Evolutionary conservation across 345 rosid genomes (phyloP).

Genomic region (Boechera retrofracta): DNA sequence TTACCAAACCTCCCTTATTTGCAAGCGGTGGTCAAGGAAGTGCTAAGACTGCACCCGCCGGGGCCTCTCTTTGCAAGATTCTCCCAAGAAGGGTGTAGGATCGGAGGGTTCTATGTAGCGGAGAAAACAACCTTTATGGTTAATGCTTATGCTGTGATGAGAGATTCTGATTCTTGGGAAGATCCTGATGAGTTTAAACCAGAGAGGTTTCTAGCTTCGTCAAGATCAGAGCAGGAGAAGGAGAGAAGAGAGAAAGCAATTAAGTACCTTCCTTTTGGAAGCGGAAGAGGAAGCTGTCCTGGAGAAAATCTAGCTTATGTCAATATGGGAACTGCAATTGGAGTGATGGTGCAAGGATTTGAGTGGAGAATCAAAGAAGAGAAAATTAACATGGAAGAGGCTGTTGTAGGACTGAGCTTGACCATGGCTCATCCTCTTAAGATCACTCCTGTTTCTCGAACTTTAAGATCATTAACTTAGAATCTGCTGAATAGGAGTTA

Average conservation of each 20-base stretch:
- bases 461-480: not conserved
- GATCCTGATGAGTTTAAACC: conserved; percentile 51
- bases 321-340: conserved; percentile 6
- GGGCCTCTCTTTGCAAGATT: conserved; percentile 22
- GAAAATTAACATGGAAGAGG: conserved; percentile 30
- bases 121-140: conserved; percentile 13
- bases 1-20: conserved; percentile 58
- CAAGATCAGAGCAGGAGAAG: conserved; percentile 8
- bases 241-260: conserved; percentile 15
- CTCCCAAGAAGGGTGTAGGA: conserved; percentile 12
- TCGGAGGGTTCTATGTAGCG: conserved; percentile 10
- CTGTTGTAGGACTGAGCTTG: not conserved
- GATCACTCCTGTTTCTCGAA: conserved; percentile 5
- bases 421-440: conserved; percentile 23
- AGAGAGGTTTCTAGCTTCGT: conserved; percentile 30
- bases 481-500: not conserved
- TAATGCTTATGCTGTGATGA: conserved; percentile 57
- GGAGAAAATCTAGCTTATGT: conserved; percentile 52
- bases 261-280: conserved; percentile 28
- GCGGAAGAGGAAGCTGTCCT: conserved; percentile 51
- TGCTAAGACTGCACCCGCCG: conserved; percentile 18
- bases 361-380: conserved; percentile 52
- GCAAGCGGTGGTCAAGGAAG: conserved; percentile 65
- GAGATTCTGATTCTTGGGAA: conserved; percentile 56
- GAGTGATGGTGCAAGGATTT: conserved; percentile 41